Percentiles rank a stretch among this genome's conserved stretches.
These are phyloP conservation scores for Lojkania enalia DNA, from an alignment of 2,329 filamentous ascomycete genomes.

Conservation along the genomic window DNA sequence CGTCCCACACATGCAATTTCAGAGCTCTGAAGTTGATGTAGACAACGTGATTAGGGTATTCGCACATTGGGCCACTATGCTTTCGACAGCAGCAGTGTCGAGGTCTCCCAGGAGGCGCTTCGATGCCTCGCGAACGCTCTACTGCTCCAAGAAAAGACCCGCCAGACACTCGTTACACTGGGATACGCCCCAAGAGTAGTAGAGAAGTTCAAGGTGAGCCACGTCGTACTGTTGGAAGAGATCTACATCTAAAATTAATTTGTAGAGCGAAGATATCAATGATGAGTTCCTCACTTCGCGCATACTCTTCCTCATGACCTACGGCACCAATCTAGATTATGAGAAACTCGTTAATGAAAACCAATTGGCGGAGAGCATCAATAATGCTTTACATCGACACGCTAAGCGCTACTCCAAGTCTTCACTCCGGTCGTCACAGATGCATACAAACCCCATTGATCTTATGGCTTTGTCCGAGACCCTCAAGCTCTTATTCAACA, in stretches of 20 bases:
- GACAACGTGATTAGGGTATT: slow-evolving; percentile 64
- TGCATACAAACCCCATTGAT: slow-evolving; percentile 62
- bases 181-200: slow-evolving; percentile 70
- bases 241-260: not conserved
- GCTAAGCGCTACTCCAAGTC: slow-evolving; percentile 49
- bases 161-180: slow-evolving; percentile 73
- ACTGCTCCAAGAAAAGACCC: slow-evolving; percentile 67
- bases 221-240: slow-evolving; percentile 9
- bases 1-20: slow-evolving; percentile 18
- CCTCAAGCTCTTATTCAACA: slow-evolving; percentile 85
- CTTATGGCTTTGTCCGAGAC: slow-evolving; percentile 82
- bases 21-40: not conserved
- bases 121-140: slow-evolving; percentile 85
- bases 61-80: slow-evolving; percentile 71
- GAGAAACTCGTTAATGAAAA: slow-evolving; percentile 66
- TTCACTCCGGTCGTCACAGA: slow-evolving; percentile 24
- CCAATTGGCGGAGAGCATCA: slow-evolving; percentile 68
- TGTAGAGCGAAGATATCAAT: slow-evolving; percentile 68
- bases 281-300: slow-evolving; percentile 85
- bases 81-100: slow-evolving; percentile 66
- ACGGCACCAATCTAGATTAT: slow-evolving; percentile 71
- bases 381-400: slow-evolving; percentile 71
- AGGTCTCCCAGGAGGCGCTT: slow-evolving; percentile 70
- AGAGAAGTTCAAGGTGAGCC: slow-evolving; percentile 63
- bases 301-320: slow-evolving; percentile 79